Conservation (phyloP, 108 stramenopile genomes). For the Cyclostephanos tholiformis region DNA sequence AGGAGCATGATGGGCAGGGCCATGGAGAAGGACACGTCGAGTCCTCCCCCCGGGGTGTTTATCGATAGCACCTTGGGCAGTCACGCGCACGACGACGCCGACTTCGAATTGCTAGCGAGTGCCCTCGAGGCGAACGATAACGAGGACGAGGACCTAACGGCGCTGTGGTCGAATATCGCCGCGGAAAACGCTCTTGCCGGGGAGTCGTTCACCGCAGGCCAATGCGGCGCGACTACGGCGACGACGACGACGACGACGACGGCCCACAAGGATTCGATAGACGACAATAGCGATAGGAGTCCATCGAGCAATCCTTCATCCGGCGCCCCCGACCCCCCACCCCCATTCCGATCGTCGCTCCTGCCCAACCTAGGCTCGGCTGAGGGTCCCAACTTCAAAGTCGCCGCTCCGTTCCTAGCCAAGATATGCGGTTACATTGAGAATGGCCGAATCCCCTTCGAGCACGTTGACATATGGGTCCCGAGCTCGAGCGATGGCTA, state of each 20-base stretch:
- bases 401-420: slow-evolving; percentile 76
- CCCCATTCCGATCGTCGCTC: slow-evolving; percentile 8
- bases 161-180: slow-evolving; percentile 8
- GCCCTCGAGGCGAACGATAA: slow-evolving; percentile 10
- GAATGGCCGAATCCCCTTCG: slow-evolving; percentile 71
- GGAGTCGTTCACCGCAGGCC: neutral
- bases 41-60: slow-evolving; percentile 70
- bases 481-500: slow-evolving; percentile 54
- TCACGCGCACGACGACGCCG: slow-evolving; percentile 1
- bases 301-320: neutral
- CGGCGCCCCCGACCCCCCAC: neutral
- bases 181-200: neutral
- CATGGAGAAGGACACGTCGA: slow-evolving; percentile 60
- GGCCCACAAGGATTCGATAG: neutral
- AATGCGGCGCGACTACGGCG: neutral
- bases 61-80: slow-evolving; percentile 56
- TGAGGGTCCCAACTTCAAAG: slow-evolving; percentile 34
- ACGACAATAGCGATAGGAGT: neutral
- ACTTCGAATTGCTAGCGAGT: slow-evolving; percentile 12
- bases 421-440: slow-evolving; percentile 71
- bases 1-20: slow-evolving; percentile 86
- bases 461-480: slow-evolving; percentile 87
- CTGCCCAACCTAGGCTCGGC: neutral
- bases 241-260: neutral
- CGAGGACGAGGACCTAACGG: slow-evolving; percentile 18